These are phyloP conservation scores for Mallotus japonicus DNA, from an alignment of 441 rosid species.

Conservation along the genomic window DNA sequence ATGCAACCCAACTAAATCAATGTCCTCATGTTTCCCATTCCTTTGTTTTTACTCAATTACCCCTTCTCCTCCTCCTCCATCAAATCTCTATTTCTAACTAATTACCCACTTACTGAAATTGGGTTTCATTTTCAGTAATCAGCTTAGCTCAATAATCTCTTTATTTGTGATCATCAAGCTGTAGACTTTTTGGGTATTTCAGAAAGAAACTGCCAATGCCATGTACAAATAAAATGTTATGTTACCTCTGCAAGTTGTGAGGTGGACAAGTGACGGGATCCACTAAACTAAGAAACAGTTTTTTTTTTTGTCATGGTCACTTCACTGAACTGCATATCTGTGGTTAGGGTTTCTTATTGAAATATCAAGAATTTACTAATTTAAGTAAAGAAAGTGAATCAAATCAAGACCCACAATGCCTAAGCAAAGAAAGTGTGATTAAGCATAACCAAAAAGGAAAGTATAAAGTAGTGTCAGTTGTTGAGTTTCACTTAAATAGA, in stretches of 20 bases:
- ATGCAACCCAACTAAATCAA: conserved; percentile 30
- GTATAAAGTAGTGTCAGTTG: background rate
- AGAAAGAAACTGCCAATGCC: background rate
- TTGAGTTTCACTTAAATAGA: conserved; percentile 4
- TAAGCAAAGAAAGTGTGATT: conserved; percentile 1
- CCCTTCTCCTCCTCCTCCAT: background rate
- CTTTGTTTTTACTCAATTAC: conserved; percentile 6
- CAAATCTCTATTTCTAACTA: background rate
- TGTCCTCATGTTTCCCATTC: background rate
- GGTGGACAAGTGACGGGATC: no score
- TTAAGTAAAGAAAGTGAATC: background rate
- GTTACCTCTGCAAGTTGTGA: no score
- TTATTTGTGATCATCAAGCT: background rate
- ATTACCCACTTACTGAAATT: background rate
- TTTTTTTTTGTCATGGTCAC: background rate
- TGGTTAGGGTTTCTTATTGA: background rate
- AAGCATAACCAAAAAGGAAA: background rate
- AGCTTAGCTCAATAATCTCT: no score
- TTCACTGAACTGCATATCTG: background rate
- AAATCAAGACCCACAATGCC: background rate
- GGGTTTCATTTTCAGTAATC: background rate
- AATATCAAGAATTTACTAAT: background rate
- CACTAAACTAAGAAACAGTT: background rate
- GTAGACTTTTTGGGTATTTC: background rate
- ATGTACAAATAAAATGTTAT: background rate